Evolutionary conservation across 306 rosid species (phyloP), one percentile per base, ranked within the genome.

Genomic region (Cercis canadensis): DNA sequence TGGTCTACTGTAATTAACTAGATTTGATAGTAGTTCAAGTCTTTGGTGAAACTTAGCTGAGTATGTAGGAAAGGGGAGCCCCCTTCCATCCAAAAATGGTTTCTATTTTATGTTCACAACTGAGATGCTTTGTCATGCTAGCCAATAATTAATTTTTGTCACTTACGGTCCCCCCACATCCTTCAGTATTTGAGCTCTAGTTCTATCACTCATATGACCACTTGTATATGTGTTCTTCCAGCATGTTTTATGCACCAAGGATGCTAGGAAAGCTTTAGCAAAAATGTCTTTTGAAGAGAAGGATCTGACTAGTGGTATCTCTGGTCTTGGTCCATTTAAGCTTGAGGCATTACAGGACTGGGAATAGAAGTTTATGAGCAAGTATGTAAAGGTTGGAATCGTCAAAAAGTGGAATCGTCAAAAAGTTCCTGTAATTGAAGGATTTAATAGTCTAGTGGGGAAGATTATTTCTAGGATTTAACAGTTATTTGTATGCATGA

Each of bases 201-300:
- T 16, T 5, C 13, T 16, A 36, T 29, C 73, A 77, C 79, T 85
- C 86, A 67, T 80, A 77, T 85, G 58, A 63, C 39, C 14, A 17
- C 43, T 15, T 55, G 45, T 24, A 69, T 10, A 33, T 44, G 45
- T 44, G 36, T 57, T 11, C 8, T 72, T 62, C 65, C 90, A 95
- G 99, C 85, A 77, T 86, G 92, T 95, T 95, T 74, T 95, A 95
- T 78, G 99, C 97, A 68, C 99, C 97, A 95, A 95, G 73, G 99
- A 95, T 79, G 97, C 97, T 7, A 95, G 99, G 78, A 86, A 96
- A 70, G 99, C 99, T 71, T 86, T 95, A 37, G 99, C 99, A 33
- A 95, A 91, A 81, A 95, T 95, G 99, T 95, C 99, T 12, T 95
- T 95, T 50, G 99, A 94, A 73, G 96, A 86, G 3, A 83, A 80